phyloP scores from a whole-genome alignment of 2,329 filamentous ascomycete genomes.

The Aspergillus intermedius region DNA sequence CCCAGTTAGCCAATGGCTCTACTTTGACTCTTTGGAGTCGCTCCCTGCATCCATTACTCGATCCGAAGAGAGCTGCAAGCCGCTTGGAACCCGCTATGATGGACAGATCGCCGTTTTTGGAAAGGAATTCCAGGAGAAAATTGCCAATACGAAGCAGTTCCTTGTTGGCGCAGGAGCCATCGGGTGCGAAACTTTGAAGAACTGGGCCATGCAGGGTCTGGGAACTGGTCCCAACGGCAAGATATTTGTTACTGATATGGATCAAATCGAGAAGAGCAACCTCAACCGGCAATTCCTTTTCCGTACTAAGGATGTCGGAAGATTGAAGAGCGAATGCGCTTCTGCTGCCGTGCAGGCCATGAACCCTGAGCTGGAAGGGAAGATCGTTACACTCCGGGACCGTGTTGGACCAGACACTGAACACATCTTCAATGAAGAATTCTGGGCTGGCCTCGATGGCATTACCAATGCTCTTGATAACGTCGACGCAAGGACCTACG shows the following conservation, averaged over 20 bases:
- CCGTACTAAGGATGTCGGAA: slow-evolving; percentile 84
- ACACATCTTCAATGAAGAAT: slow-evolving; percentile 85
- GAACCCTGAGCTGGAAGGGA: slow-evolving; percentile 86
- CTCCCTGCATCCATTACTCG: slow-evolving; percentile 68
- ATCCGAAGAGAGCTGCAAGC: slow-evolving; percentile 82
- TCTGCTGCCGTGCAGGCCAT: slow-evolving; percentile 84
- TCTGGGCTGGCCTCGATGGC: slow-evolving; percentile 81
- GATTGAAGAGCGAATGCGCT: slow-evolving; percentile 93
- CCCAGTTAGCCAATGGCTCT: slow-evolving; percentile 92
- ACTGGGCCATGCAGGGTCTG: slow-evolving; percentile 98
- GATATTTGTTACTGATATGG: slow-evolving; percentile 94
- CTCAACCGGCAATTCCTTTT: slow-evolving; percentile 96
- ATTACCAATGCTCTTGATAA: slow-evolving; percentile 98
- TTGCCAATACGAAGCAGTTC: slow-evolving; percentile 85
- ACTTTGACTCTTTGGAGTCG: slow-evolving; percentile 97
- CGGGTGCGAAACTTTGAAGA: slow-evolving; percentile 98
- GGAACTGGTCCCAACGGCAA: slow-evolving; percentile 81
- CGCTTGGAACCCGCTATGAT: slow-evolving; percentile 79
- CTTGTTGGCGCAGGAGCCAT: slow-evolving; percentile 94
- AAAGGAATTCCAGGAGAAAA: slow-evolving; percentile 86
- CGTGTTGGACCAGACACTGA: slow-evolving; percentile 89
- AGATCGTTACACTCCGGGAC: slow-evolving; percentile 80
- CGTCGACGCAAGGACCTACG: slow-evolving; percentile 91
- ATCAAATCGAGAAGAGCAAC: slow-evolving; percentile 98
- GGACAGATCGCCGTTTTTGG: slow-evolving; percentile 97